These are phyloP conservation scores for Pezicula radicicola DNA, from an alignment of 2,329 filamentous ascomycete genomes.

Conservation along the genomic window DNA sequence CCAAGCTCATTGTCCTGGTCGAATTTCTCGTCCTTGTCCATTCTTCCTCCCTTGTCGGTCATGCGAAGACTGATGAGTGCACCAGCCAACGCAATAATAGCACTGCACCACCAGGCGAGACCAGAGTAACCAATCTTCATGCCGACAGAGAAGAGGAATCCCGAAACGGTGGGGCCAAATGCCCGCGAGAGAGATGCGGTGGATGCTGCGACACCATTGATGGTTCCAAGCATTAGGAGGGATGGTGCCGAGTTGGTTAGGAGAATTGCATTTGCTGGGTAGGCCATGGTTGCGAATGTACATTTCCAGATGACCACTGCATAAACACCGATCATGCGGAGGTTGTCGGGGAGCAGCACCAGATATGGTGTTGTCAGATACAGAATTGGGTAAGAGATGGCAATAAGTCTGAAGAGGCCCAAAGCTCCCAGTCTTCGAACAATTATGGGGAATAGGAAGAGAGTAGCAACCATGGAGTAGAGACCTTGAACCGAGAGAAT, in stretches of 20 bases:
- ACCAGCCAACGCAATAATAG: constrained; percentile 70
- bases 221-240: constrained; percentile 78
- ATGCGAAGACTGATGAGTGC: constrained; percentile 74
- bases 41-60: constrained; percentile 47
- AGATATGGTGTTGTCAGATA: constrained; percentile 89
- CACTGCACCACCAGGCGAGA: constrained; percentile 90
- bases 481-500: constrained; percentile 86
- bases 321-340: constrained; percentile 75
- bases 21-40: constrained; percentile 26
- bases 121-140: constrained; percentile 79
- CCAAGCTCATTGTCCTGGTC: constrained; percentile 23
- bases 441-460: constrained; percentile 78
- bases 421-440: constrained; percentile 74
- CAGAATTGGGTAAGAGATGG: constrained; percentile 79
- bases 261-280: constrained; percentile 86
- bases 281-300: constrained; percentile 85
- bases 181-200: constrained; percentile 86
- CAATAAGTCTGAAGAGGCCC: constrained; percentile 76
- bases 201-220: constrained; percentile 90
- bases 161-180: constrained; percentile 85
- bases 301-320: constrained; percentile 85
- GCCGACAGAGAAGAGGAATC: constrained; percentile 78
- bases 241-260: constrained; percentile 85
- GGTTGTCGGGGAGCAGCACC: constrained; percentile 70
- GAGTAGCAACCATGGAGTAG: constrained; percentile 76